phyloP scores from a whole-genome alignment of 805 yeast genomes.

The Kuraishia cidri region DNA sequence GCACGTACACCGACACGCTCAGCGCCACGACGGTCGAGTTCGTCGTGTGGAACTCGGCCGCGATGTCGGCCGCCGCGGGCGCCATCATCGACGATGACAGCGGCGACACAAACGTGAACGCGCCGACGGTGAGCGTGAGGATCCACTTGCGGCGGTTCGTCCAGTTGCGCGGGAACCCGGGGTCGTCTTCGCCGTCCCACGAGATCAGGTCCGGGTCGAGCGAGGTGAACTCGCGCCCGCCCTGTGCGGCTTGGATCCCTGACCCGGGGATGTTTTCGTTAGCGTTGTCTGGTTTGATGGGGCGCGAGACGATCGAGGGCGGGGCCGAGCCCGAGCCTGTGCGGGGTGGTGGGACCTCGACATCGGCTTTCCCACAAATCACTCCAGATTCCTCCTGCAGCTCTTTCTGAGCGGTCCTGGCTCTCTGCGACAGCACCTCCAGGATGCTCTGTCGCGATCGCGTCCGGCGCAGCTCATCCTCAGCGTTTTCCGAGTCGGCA shows the following conservation, averaged over 20 bases:
- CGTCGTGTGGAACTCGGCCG: constrained; percentile 31
- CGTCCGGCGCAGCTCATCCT: constrained; percentile 4
- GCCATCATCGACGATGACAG: constrained; percentile 54
- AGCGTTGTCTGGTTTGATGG: constrained; percentile 1
- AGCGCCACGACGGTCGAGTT: constrained; percentile 35
- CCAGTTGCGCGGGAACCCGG: constrained; percentile 60
- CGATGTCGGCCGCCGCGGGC: constrained; percentile 45
- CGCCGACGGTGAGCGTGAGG: constrained; percentile 37
- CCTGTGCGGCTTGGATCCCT: constrained; percentile 8
- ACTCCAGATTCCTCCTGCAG: not conserved
- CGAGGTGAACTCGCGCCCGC: constrained; percentile 42
- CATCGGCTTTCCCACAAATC: too few species aligned
- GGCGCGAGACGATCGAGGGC: not conserved
- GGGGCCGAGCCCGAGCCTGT: not conserved
- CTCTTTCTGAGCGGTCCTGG: constrained; percentile 3
- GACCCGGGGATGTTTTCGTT: constrained; percentile 5
- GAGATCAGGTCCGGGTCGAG: constrained; percentile 61
- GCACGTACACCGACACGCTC: constrained; percentile 53
- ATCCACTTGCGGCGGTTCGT: constrained; percentile 24
- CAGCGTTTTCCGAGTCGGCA: constrained; percentile 1
- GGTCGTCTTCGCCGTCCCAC: constrained; percentile 58
- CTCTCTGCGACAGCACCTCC: constrained; percentile 5
- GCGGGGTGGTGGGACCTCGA: not conserved
- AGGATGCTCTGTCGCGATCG: constrained; percentile 4
- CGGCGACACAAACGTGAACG: constrained; percentile 52